Evolutionary conservation across 1,139 yeast species (phyloP).

Genomic region (Lodderomyces parapsilosis): DNA sequence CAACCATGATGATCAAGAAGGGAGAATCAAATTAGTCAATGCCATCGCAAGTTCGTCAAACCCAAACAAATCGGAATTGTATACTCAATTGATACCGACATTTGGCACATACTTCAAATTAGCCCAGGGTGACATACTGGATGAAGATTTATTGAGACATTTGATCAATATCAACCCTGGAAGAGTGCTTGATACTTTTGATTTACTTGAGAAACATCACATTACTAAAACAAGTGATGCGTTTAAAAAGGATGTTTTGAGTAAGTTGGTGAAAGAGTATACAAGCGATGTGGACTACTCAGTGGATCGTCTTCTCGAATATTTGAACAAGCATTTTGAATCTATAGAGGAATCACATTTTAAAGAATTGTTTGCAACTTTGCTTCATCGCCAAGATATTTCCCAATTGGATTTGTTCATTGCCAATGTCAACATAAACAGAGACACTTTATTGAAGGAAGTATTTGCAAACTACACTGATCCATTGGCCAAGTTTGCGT

Average conservation of each 20-base stretch:
- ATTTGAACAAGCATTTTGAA: neutral
- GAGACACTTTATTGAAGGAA: neutral
- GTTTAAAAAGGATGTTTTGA: slow-evolving; percentile 20
- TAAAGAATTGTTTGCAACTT: neutral
- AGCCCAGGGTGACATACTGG: neutral
- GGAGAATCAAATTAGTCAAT: slow-evolving; percentile 12
- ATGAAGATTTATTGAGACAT: slow-evolving; percentile 17
- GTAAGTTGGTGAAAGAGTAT: slow-evolving; percentile 25
- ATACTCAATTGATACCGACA: slow-evolving; percentile 21
- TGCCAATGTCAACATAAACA: neutral
- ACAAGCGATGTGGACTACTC: slow-evolving; percentile 4
- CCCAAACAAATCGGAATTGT: slow-evolving; percentile 11
- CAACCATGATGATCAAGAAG: slow-evolving; percentile 12
- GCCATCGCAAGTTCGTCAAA: slow-evolving; percentile 12
- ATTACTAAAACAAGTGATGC: slow-evolving; percentile 6
- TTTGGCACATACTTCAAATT: slow-evolving; percentile 31
- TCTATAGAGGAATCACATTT: neutral
- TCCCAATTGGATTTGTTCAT: neutral
- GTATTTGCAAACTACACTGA: neutral
- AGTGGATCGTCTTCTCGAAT: neutral
- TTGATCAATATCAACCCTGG: slow-evolving; percentile 40
- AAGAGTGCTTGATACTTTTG: slow-evolving; percentile 36
- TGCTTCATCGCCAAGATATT: neutral
- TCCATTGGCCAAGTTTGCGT: slow-evolving; percentile 12
- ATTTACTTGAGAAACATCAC: slow-evolving; percentile 28